Base-by-base conservation (phyloP, 352 stramenopile species). In the Globisporangium echinulatum region DNA sequence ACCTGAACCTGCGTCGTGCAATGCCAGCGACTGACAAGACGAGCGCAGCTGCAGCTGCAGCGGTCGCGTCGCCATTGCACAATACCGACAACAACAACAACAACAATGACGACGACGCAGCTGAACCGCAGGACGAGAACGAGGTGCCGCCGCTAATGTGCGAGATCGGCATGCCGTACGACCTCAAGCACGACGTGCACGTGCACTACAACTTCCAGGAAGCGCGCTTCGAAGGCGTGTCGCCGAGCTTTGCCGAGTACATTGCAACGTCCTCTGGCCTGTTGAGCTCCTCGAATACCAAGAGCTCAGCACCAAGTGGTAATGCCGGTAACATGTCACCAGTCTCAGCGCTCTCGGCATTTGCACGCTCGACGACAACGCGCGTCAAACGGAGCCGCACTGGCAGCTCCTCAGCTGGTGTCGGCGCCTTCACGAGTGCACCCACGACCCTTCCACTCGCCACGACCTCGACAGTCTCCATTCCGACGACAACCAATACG, bases 171-270 rank as follows among this genome's bases (percentile, higher is more conserved):
- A 68, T 78, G 40, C 86, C 86, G 17, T 93, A 85, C 63, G 85
- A 65, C 50, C 74, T 94, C 40, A 78, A 83, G 25, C 87, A 95
- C 58, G 83, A 92, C 64, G 68, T 95, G 51, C 85, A 95, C 63
- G 82, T 96, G 43, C 74, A 79, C 60, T 96, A 94, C 75, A 94
- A 96, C 68, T 92, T 83, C 62, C 67, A 87, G 43, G 77, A 89
- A 49, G 84, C 84, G n/a, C 74, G 86, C 10, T 96, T 91, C 63
- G 88, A 96, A 58, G 87, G 87, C 40, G 74, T 94, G 36, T 84
- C 87, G 0, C 76, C 83, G 52, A 90, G 90, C 62, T 95, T 92
- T 52, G 72, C 77, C n/a, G 76, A 89, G 67, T 88, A 71, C 54
- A 63, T 89, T n/a, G 64, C 73, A 25, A 57, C 62, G 9, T 60